Evolutionary conservation across 257 asterid genomes (phyloP), one percentile per base, ranked within the genome.

Genomic region (Salvia rosmarinus): DNA sequence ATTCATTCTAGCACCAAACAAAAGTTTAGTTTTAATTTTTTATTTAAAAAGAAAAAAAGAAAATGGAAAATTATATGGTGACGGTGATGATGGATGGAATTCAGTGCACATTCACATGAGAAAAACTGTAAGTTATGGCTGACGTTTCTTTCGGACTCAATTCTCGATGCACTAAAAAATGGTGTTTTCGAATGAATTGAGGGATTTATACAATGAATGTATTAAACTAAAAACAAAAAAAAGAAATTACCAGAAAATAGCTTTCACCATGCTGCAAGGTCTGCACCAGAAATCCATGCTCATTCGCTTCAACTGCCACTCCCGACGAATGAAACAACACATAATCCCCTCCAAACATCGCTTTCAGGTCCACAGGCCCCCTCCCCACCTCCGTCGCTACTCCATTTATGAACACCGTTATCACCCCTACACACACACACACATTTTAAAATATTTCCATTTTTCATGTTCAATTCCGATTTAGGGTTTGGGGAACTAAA

Each of bases 321-420:
- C 96, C 96, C 17, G 96, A 86, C 16, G 95, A 90, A 79, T 90
- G 90, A 73, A 81, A 62, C 43, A 88, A 19, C 32, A 75, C 58
- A 7, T 75, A 82, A 76, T 88, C 89, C 47, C 74, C 84, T 0
- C 93, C 93, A 51, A 86, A 85, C 84, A 83, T 83, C 6, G 80
- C 81, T 68, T 76, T 83, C 75, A 84, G 37, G 82, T 90, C 89
- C 59, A 85, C n/a, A 0, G 83, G 82, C 32, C 93, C 93, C 62
- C 85, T 63, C 11, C 86, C 80, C 21, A 90, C 79, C 63, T 88
- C 93, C 1, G 86, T 90, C 21, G 91, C 91, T 0, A 88, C 88
- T 30, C 96, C 96, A 58, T 90, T 90, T 28, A 90, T 88, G 37
- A 83, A 85, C 65, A 88, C 96, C 4, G 95, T 85, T 0, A 90